Percentiles rank a stretch among this genome's conserved stretches.
Conservation (phyloP, 495 filamentous ascomycete species). For the Podospora comata region DNA sequence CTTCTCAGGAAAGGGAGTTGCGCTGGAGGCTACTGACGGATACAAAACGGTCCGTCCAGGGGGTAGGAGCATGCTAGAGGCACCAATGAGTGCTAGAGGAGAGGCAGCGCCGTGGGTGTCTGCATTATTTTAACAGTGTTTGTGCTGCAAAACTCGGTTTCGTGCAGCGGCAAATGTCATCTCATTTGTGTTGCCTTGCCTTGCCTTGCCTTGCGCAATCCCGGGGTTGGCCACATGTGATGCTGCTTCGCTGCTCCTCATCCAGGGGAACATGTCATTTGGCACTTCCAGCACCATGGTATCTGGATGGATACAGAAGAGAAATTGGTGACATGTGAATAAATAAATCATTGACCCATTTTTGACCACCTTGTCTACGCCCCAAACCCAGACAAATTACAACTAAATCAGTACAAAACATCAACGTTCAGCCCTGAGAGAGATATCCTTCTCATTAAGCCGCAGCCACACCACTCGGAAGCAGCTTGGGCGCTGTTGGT, state of each 20-base stretch:
- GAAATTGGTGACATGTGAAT: neutral
- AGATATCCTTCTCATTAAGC: conserved; percentile 13
- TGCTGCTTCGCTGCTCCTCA: too few species aligned
- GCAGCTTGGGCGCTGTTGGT: conserved; percentile 19
- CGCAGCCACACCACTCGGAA: conserved; percentile 15
- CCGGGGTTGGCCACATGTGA: conserved; percentile 7
- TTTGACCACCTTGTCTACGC: neutral
- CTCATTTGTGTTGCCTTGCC: conserved; percentile 17
- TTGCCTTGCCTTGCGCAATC: neutral
- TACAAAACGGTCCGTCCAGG: neutral
- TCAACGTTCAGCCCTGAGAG: conserved; percentile 10
- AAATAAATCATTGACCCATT: neutral
- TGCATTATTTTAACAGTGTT: conserved; percentile 18
- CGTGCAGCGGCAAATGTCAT: conserved; percentile 18
- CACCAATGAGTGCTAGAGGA: neutral
- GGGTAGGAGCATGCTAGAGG: conserved; percentile 2
- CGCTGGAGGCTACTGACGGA: neutral
- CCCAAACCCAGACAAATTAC: conserved; percentile 9
- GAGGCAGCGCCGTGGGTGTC: conserved; percentile 4
- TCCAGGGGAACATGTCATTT: too few species aligned
- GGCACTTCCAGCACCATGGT: neutral
- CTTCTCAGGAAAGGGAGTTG: neutral
- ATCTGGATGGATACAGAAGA: neutral
- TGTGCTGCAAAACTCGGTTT: conserved; percentile 11
- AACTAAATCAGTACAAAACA: conserved; percentile 1